These are phyloP conservation scores for Xylaria sp. DNA, from an alignment of 2,329 filamentous ascomycete species.

Conservation along the genomic window DNA sequence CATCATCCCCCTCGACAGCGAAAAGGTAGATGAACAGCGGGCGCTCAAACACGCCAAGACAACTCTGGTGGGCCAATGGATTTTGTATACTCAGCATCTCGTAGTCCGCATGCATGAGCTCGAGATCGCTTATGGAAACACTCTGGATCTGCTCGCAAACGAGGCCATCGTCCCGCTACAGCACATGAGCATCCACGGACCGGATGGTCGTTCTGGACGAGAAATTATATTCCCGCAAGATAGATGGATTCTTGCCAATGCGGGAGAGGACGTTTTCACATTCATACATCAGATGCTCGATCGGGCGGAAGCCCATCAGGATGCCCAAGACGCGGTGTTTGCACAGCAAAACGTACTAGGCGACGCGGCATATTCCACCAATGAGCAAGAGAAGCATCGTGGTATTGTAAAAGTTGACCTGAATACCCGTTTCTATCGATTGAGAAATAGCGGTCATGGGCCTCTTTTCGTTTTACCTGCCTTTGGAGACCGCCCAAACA, in stretches of 20 bases:
- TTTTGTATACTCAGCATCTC: slow-evolving; percentile 64
- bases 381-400: slow-evolving; percentile 50
- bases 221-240: slow-evolving; percentile 66
- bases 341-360: slow-evolving; percentile 54
- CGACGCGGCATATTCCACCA: slow-evolving; percentile 50
- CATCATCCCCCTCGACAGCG: slow-evolving; percentile 59
- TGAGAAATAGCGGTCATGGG: slow-evolving; percentile 56
- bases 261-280: slow-evolving; percentile 61
- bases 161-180: slow-evolving; percentile 63
- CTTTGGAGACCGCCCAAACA: slow-evolving; percentile 57
- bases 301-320: slow-evolving; percentile 55
- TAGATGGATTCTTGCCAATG: slow-evolving; percentile 65
- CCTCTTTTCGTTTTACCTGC: slow-evolving; percentile 66
- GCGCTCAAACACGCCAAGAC: slow-evolving; percentile 55
- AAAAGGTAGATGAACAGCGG: slow-evolving; percentile 51
- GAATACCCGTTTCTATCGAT: slow-evolving; percentile 62
- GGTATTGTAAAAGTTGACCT: slow-evolving; percentile 63
- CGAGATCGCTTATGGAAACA: slow-evolving; percentile 62
- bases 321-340: slow-evolving; percentile 51
- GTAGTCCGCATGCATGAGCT: slow-evolving; percentile 66
- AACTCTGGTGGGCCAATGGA: slow-evolving; percentile 66
- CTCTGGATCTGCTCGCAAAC: slow-evolving; percentile 60
- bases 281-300: slow-evolving; percentile 61
- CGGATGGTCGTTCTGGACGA: slow-evolving; percentile 62
- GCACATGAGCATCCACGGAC: slow-evolving; percentile 63